These are phyloP conservation scores for Aspergillus homomorphus DNA, from an alignment of 495 filamentous ascomycete genomes.

Conservation along the genomic window DNA sequence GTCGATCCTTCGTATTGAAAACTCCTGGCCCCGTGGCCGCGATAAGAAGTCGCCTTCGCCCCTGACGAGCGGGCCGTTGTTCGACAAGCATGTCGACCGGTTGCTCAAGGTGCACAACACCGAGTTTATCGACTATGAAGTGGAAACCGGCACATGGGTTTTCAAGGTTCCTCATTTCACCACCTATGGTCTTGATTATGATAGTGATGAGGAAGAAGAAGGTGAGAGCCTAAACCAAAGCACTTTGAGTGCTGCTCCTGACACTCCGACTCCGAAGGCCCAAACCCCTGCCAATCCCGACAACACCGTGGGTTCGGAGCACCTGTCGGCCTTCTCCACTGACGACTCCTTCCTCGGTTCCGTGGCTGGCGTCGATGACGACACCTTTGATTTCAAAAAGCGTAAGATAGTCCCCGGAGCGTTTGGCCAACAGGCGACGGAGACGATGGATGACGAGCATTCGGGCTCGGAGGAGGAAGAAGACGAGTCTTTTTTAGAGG, in stretches of 20 bases:
- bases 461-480: constrained; percentile 37
- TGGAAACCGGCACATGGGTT: constrained; percentile 76
- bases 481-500: constrained; percentile 83
- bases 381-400: constrained; percentile 80
- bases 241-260: constrained; percentile 56
- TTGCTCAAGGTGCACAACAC: constrained; percentile 75
- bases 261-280: constrained; percentile 55
- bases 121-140: constrained; percentile 74
- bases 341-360: constrained; percentile 48
- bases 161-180: constrained; percentile 94
- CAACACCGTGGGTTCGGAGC: constrained; percentile 41
- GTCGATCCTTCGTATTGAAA: constrained; percentile 75
- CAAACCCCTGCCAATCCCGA: constrained; percentile 32
- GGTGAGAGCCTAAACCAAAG: constrained; percentile 53
- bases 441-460: constrained; percentile 48
- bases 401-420: constrained; percentile 69
- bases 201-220: constrained; percentile 68
- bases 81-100: constrained; percentile 77
- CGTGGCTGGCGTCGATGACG: constrained; percentile 60
- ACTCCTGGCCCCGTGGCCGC: constrained; percentile 80
- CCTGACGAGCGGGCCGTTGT: constrained; percentile 53
- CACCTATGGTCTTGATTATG: constrained; percentile 88
- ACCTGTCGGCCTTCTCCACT: constrained; percentile 46
- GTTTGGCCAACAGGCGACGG: constrained; percentile 63
- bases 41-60: constrained; percentile 54